Percentiles rank a stretch among this genome's conserved stretches.
Evolutionary conservation across 2,329 filamentous ascomycete species (phyloP).

Genomic region (Sclerotinia glacialis): DNA sequence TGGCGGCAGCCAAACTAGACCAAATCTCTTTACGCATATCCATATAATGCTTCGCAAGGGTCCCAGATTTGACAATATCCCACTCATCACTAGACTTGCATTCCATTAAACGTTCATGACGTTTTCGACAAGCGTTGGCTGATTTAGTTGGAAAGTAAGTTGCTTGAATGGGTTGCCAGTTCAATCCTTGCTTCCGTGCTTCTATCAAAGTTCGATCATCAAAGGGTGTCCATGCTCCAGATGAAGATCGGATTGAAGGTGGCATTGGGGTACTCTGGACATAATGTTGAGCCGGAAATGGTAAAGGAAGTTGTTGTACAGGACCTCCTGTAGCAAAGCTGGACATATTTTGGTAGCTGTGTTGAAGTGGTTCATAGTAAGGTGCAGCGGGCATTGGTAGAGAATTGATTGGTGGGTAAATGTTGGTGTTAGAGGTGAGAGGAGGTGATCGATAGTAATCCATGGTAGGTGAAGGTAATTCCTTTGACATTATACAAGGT

Average conservation of each 20-base stretch:
- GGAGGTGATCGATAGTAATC: conserved; percentile 24
- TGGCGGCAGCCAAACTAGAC: conserved; percentile 66
- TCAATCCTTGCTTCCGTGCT: conserved; percentile 71
- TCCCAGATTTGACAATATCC: conserved; percentile 72
- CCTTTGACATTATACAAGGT: conserved; percentile 20
- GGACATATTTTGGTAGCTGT: conserved; percentile 19
- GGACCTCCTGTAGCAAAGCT: conserved; percentile 25
- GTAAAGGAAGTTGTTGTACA: conserved; percentile 25
- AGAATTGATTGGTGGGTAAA: conserved; percentile 18
- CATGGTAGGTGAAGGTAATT: conserved; percentile 8
- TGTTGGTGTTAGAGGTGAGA: conserved; percentile 11
- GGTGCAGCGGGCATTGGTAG: background rate
- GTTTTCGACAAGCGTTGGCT: conserved; percentile 73
- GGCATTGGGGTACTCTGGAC: conserved; percentile 15
- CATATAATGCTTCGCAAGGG: conserved; percentile 76
- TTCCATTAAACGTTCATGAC: conserved; percentile 81
- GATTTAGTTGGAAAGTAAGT: conserved; percentile 75
- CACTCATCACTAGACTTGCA: conserved; percentile 60
- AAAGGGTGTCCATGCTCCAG: conserved; percentile 67
- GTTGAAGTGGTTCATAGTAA: conserved; percentile 23
- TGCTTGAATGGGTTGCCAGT: conserved; percentile 78
- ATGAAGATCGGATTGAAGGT: conserved; percentile 49
- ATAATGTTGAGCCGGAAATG: conserved; percentile 21
- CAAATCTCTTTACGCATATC: conserved; percentile 77
- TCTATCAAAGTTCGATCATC: conserved; percentile 73